Conservation (phyloP, 2,329 filamentous ascomycete genomes). For the Aspergillus unguis region DNA sequence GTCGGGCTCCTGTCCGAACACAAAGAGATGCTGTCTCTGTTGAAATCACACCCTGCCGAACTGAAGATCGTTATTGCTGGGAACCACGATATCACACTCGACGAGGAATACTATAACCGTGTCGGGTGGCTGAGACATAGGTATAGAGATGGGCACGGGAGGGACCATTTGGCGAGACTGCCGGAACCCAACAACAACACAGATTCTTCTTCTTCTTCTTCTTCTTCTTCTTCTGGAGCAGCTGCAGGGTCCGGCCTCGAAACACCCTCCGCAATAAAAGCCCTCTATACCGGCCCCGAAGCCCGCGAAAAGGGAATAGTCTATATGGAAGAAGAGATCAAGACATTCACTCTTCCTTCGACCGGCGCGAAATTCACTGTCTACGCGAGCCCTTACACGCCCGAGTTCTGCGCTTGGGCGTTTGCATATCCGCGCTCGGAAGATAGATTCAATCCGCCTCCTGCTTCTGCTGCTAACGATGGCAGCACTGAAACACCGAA, state of each 20-base stretch:
- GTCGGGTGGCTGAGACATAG: slow-evolving; percentile 30
- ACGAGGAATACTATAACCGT: slow-evolving; percentile 47
- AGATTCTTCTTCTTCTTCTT: not conserved
- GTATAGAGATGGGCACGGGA: slow-evolving; percentile 15
- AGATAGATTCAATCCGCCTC: slow-evolving; percentile 52
- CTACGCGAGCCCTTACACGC: slow-evolving; percentile 53
- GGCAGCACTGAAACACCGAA: not conserved
- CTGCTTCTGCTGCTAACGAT: not conserved
- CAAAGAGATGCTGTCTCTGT: slow-evolving; percentile 44
- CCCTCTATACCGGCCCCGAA: slow-evolving; percentile 47
- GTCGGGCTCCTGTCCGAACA: slow-evolving; percentile 50
- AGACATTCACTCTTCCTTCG: slow-evolving; percentile 35
- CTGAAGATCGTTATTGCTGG: slow-evolving; percentile 62
- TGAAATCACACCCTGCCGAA: slow-evolving; percentile 49
- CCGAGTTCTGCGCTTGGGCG: slow-evolving; percentile 56
- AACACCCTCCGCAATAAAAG: slow-evolving; percentile 31
- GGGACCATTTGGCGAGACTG: slow-evolving; percentile 8
- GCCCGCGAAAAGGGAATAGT: slow-evolving; percentile 48
- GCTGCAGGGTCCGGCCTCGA: slow-evolving; percentile 16
- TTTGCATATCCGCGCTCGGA: slow-evolving; percentile 52
- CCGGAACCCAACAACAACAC: not conserved
- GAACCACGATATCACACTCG: slow-evolving; percentile 60
- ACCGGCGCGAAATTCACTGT: slow-evolving; percentile 51
- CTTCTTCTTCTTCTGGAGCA: not conserved
- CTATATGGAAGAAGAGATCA: slow-evolving; percentile 56